phyloP scores from a whole-genome alignment of 805 yeast genomes.

The Starmerella bombicola region DNA sequence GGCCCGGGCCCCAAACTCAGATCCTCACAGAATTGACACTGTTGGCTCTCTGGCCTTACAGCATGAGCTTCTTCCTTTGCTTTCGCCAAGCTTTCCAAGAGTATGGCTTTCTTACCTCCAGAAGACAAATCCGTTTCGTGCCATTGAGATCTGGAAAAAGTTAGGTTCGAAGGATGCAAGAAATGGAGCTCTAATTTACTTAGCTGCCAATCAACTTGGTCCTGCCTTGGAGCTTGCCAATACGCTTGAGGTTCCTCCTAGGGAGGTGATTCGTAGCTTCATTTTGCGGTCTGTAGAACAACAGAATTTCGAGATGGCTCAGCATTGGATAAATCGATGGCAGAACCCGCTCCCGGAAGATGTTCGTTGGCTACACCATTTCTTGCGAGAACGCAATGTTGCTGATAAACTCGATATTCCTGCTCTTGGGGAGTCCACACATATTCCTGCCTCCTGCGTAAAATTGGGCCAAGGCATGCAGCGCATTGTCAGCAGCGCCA shows the following conservation, averaged over 20 bases:
- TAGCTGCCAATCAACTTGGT: constrained; percentile 9
- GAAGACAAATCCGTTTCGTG: constrained; percentile 9
- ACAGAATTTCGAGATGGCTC: neutral
- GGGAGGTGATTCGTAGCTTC: constrained; percentile 3
- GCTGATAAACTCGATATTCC: constrained; percentile 7
- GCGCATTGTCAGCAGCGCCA: constrained; percentile 8
- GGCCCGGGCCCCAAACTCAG: constrained; percentile 1
- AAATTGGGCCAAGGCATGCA: constrained; percentile 3
- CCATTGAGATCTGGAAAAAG: constrained; percentile 12
- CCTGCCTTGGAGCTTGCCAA: constrained; percentile 9
- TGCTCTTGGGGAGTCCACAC: neutral
- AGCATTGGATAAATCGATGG: constrained; percentile 15
- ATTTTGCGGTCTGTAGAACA: constrained; percentile 1
- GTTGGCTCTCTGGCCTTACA: constrained; percentile 14
- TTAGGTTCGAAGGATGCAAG: neutral
- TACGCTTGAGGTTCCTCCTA: constrained; percentile 2
- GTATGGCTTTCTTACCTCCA: constrained; percentile 8
- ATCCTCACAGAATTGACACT: neutral
- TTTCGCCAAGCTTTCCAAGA: neutral
- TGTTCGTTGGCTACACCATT: constrained; percentile 16
- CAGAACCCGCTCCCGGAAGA: constrained; percentile 15
- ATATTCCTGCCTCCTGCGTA: constrained; percentile 1
- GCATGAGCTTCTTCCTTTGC: neutral
- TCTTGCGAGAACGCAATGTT: neutral
- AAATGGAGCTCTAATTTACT: constrained; percentile 9